phyloP scores from a whole-genome alignment of 495 filamentous ascomycete genomes.

The Tuber microsphaerosporum region DNA sequence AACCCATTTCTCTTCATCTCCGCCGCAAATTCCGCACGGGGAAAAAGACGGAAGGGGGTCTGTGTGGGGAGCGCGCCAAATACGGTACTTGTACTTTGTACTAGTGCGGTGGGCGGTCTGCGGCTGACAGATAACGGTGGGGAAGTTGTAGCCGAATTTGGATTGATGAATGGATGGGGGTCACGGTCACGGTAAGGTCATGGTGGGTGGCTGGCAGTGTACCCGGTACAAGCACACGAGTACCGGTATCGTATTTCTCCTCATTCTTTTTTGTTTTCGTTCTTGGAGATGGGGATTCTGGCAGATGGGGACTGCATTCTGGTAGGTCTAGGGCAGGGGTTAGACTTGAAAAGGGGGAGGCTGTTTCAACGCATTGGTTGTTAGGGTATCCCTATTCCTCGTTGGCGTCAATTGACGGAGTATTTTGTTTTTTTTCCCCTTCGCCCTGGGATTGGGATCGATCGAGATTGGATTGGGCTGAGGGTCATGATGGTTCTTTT shows the following conservation, averaged over 20 bases:
- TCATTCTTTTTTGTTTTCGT: not conserved
- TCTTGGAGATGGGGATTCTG: not conserved
- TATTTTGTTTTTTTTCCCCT: not conserved
- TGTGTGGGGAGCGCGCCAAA: not conserved
- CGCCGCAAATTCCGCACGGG: not conserved
- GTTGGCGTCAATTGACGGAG: not conserved
- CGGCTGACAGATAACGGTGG: not conserved
- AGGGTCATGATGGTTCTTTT: constrained; percentile 10
- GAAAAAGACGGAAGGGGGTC: not conserved
- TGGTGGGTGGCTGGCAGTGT: not conserved
- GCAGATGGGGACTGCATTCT: not conserved
- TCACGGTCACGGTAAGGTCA: not conserved
- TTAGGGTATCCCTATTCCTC: not conserved
- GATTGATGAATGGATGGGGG: not conserved
- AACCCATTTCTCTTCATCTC: not conserved
- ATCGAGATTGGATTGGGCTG: not conserved
- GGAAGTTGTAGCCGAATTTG: constrained; percentile 1
- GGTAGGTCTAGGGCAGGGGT: not conserved
- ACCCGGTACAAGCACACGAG: no score
- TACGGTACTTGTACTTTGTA: not conserved
- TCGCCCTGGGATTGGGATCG: not conserved
- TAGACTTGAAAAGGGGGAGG: constrained; percentile 3
- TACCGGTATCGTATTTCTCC: not conserved
- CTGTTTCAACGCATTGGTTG: not conserved
- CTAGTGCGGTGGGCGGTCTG: not conserved